Base-by-base conservation (phyloP, 768 basidiomycete species). In the Calocybe indica region DNA sequence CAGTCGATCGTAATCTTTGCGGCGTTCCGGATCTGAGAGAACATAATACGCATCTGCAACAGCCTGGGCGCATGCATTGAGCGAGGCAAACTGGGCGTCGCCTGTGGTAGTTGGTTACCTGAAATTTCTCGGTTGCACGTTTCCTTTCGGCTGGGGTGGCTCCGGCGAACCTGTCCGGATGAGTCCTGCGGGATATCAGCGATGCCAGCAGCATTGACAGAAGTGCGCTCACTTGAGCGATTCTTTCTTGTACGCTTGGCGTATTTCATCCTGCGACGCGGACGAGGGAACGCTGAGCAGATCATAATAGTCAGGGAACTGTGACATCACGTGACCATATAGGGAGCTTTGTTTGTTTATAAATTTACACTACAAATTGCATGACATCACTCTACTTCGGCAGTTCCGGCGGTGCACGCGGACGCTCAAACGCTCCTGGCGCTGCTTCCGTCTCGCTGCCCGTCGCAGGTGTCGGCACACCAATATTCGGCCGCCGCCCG, bases 11-110 rank as follows among this genome's bases (percentile, higher is more conserved):
- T 91, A 91, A 64, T 91, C 87, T 57, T 64, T 72, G 49, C 85
- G 78, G 48, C 87, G 74, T 37, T 74, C 72, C 4, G 82, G 65
- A 64, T 96, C 91, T 2, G 89, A 92, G 34, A 97, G 79, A 28
- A 94, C 88, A 62, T 90, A 96, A 68, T 95, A 95, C 12, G 92
- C 92, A 64, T 96, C 93, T 45, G 93, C 92, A 52, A 96, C 83
- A 6, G 86, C 82, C 86, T 87, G 60, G 1, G 29, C 37, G 5
- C 29, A 42, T n/a, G 42, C 29, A 11, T 35, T 31, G 12, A 35
- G 52, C 31, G 52, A 34, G n/a, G 29, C 43, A 40, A 46, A 40
- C 11, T 33, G 29, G 31, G 44, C 5, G 39, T 38, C 5, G 8
- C 42, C 31, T 22, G 31, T 46, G 30, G 33, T 44, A 38, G 8